Percentiles rank a stretch among this genome's conserved stretches.
phyloP scores from a whole-genome alignment of 257 asterid genomes.

The Solanum lignicaule region DNA sequence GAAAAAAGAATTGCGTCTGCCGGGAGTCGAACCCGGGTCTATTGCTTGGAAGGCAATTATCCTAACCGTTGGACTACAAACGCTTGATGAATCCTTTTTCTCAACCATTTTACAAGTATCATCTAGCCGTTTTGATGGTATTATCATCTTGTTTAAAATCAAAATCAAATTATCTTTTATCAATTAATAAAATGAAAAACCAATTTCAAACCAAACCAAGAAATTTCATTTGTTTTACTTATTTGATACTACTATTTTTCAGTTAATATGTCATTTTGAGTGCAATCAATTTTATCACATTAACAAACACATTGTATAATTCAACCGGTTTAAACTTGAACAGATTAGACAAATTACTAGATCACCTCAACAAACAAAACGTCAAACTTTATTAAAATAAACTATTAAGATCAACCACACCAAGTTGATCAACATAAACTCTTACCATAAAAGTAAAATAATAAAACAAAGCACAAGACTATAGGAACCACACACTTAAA shows the following conservation, averaged over 20 bases:
- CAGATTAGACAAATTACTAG: not conserved
- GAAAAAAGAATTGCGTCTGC: conserved; percentile 34
- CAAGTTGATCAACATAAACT: not conserved
- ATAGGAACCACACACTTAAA: not conserved
- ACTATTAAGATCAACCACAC: not conserved
- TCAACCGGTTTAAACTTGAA: not conserved
- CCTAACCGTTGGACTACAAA: conserved; percentile 24
- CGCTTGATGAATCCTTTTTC: not conserved
- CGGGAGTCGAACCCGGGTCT: conserved; percentile 99
- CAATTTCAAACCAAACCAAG: not conserved
- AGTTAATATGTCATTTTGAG: not conserved
- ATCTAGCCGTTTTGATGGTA: too few relatives aligned
- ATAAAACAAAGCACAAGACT: not conserved
- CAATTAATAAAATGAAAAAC: not conserved
- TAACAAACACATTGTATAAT: not conserved
- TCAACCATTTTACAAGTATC: too few relatives aligned
- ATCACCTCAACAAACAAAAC: not conserved
- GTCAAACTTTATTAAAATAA: not conserved
- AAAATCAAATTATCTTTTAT: not conserved
- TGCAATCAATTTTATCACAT: not conserved
- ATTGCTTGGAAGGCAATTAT: conserved; percentile 99
- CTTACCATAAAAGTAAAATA: not conserved
- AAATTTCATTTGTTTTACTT: too few relatives aligned
- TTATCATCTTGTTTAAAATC: not conserved
- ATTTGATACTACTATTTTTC: not conserved